phyloP scores from a whole-genome alignment of 108 stramenopile species.

The Skeletonema grethae region DNA sequence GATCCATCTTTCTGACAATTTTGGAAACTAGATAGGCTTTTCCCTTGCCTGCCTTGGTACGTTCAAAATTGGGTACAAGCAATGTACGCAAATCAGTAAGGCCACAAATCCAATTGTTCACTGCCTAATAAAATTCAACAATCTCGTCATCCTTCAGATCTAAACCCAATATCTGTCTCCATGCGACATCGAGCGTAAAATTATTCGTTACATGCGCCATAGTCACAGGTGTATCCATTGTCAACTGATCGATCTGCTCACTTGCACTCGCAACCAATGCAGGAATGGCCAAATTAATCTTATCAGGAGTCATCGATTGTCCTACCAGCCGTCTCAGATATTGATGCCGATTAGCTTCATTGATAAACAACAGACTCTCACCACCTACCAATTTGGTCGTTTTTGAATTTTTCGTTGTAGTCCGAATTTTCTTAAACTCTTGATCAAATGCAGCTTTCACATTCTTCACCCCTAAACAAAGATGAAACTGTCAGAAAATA shows the following conservation, averaged over 20 bases:
- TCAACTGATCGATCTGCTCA: constrained; percentile 30
- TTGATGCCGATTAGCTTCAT: constrained; percentile 28
- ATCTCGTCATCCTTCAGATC: constrained; percentile 51
- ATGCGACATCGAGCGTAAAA: constrained; percentile 54
- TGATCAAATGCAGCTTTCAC: constrained; percentile 43
- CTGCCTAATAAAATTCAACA: constrained; percentile 25
- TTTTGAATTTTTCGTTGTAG: neutral
- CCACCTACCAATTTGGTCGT: constrained; percentile 21
- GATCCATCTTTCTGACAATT: constrained; percentile 51
- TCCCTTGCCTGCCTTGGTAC: constrained; percentile 22
- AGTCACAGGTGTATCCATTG: neutral
- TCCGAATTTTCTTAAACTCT: constrained; percentile 45
- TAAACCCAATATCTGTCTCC: constrained; percentile 49
- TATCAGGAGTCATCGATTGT: constrained; percentile 44
- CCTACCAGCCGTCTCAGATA: constrained; percentile 39
- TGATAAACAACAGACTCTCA: constrained; percentile 17
- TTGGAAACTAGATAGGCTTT: constrained; percentile 27
- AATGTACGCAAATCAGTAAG: constrained; percentile 11
- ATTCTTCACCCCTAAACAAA: no score
- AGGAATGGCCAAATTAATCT: constrained; percentile 32
- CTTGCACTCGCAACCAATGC: constrained; percentile 29
- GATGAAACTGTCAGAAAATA: no score
- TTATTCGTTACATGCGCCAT: constrained; percentile 28
- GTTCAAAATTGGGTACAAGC: constrained; percentile 8
- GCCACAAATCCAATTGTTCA: constrained; percentile 44